Conservation (phyloP, 495 filamentous ascomycete species). For the Podospora australis region DNA sequence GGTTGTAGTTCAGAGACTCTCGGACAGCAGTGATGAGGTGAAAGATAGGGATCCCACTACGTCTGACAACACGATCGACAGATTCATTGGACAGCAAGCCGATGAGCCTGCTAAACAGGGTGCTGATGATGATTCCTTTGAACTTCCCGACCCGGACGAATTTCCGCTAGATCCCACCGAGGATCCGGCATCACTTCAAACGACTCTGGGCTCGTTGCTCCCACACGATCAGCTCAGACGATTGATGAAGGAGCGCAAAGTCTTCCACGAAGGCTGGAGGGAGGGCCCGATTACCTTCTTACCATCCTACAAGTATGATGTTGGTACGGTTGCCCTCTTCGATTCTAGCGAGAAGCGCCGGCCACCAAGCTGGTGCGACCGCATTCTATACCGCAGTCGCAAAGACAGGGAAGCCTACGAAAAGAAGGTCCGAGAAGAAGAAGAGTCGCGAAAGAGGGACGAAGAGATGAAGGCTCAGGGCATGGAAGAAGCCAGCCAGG, state of each 20-base stretch:
- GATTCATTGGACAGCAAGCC: too few species aligned
- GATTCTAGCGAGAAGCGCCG: constrained; percentile 92
- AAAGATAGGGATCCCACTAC: constrained; percentile 17
- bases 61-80: too few species aligned
- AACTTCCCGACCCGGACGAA: constrained; percentile 49
- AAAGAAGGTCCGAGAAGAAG: constrained; percentile 55
- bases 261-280: constrained; percentile 84
- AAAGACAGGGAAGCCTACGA: constrained; percentile 66
- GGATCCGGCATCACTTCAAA: constrained; percentile 60
- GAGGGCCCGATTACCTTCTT: constrained; percentile 86
- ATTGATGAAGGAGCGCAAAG: constrained; percentile 65
- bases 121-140: constrained; percentile 29
- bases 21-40: constrained; percentile 32
- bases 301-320: constrained; percentile 94
- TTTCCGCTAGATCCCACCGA: constrained; percentile 45
- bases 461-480: constrained; percentile 79
- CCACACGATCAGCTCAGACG: constrained; percentile 82
- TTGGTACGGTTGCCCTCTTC: constrained; percentile 87
- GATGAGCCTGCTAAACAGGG: constrained; percentile 11
- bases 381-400: constrained; percentile 80
- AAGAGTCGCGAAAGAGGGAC: constrained; percentile 63
- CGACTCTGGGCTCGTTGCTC: constrained; percentile 76
- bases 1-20: constrained; percentile 29
- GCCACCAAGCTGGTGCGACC: constrained; percentile 94
- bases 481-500: constrained; percentile 64